These are phyloP conservation scores for Candida ascalaphidarum DNA, from an alignment of 805 yeast species.

Conservation along the genomic window DNA sequence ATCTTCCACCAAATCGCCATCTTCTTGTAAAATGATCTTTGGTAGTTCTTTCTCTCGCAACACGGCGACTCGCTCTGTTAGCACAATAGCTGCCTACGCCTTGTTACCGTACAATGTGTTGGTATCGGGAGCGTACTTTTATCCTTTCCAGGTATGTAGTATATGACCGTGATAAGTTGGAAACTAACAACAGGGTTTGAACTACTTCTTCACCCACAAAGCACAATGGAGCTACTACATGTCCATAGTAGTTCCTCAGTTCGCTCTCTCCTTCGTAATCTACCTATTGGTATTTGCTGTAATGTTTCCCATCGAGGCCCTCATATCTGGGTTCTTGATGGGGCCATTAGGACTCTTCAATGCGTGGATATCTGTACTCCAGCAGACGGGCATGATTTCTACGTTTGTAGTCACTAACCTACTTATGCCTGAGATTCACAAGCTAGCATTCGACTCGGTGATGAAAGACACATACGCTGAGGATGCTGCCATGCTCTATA, in stretches of 20 bases:
- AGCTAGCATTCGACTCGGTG: conserved; percentile 39
- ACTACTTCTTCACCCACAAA: conserved; percentile 31
- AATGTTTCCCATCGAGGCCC: conserved; percentile 38
- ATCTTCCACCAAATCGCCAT: too few species aligned
- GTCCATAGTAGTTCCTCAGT: conserved; percentile 38
- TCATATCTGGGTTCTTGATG: conserved; percentile 29
- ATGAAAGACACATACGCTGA: conserved; percentile 37
- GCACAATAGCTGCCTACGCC: too few species aligned
- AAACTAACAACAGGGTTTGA: conserved; percentile 22
- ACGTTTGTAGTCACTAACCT: conserved; percentile 31
- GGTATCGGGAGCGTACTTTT: conserved; percentile 12
- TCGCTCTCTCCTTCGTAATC: conserved; percentile 27
- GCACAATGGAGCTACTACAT: conserved; percentile 39
- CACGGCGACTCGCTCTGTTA: too few species aligned
- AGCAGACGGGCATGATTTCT: conserved; percentile 33
- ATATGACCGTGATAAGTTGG: neutral
- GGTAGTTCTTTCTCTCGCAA: too few species aligned
- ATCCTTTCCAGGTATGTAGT: conserved; percentile 15
- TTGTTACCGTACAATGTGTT: conserved; percentile 6
- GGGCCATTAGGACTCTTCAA: conserved; percentile 46
- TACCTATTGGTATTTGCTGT: conserved; percentile 25
- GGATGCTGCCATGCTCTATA: conserved; percentile 33
- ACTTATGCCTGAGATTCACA: conserved; percentile 41
- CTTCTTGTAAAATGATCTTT: too few species aligned
- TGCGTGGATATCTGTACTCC: conserved; percentile 37